Base-by-base conservation (phyloP, 2,329 filamentous ascomycete species). In the Fusarium sp. region DNA sequence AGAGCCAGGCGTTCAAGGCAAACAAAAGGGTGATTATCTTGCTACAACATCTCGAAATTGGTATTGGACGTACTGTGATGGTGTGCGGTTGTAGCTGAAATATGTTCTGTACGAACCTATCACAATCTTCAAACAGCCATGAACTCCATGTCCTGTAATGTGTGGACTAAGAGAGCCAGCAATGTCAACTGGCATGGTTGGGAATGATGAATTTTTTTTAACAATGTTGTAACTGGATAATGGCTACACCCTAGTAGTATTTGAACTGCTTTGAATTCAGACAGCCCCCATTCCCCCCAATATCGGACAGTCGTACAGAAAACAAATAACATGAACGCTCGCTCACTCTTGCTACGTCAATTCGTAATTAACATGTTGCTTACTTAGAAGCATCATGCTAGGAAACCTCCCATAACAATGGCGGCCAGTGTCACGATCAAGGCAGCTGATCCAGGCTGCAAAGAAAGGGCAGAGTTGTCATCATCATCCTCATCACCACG, bases 1-100 rank as follows among this genome's bases (percentile, higher is more conserved):
- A 66, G 69, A 70, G 76, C 75, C 75, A 74, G 78, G 78, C 78
- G 77, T 80, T 79, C 62, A 73, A 62, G 74, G 77, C 72, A 74
- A 71, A 71, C 59, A 68, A 75, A 71, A 69, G 65, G 63, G 60
- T 69, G 65, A 66, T 66, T 65, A 67, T 71, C 54, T 67, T 68
- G 64, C 56, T 65, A 71, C 67, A 55, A 62, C 57, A 60, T 65
- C 61, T 71, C 60, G 59, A 39, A 69, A 62, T 56, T 41, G 48
- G 23, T 51, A 55, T 60, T 56, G 57, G 57, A 59, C 60, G 59
- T 51, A 47, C 60, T 47, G 59, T 57, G 69, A 69, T 20, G 46
- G 44, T 54, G 27, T 50, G 27, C 43, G 51, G 43, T 30, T 49
- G 23, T 56, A 53, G 47, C 30, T 35, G 50, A 62, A 27, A 30